phyloP scores from a whole-genome alignment of 805 yeast genomes.

The Hanseniaspora taiwanica region DNA sequence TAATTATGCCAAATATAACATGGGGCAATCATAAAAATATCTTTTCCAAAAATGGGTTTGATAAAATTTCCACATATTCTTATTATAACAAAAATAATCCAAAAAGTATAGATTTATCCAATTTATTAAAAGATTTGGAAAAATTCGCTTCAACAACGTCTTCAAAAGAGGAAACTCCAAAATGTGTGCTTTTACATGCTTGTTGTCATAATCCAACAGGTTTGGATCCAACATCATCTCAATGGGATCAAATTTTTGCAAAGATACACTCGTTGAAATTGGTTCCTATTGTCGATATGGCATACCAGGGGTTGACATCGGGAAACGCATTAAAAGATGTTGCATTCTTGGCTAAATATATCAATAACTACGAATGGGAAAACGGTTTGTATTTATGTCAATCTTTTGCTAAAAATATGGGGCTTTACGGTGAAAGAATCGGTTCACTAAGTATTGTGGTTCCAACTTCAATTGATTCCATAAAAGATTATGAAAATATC shows the following conservation, averaged over 20 bases:
- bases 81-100: constrained; percentile 63
- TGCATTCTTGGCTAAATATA: constrained; percentile 54
- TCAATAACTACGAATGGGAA: constrained; percentile 30
- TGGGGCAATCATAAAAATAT: constrained; percentile 94
- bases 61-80: constrained; percentile 55
- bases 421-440: constrained; percentile 94
- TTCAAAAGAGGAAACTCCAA: too few relatives aligned
- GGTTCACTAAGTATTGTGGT: constrained; percentile 79
- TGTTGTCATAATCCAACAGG: constrained; percentile 99
- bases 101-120: constrained; percentile 40
- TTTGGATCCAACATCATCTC: constrained; percentile 72
- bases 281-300: constrained; percentile 80
- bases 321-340: constrained; percentile 79
- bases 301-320: constrained; percentile 94
- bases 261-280: constrained; percentile 50
- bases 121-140: constrained; percentile 45
- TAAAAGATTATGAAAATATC: constrained; percentile 34
- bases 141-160: constrained; percentile 39
- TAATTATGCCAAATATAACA: constrained; percentile 77
- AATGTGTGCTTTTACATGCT: constrained; percentile 83
- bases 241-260: constrained; percentile 64
- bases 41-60: constrained; percentile 56
- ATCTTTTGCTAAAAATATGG: constrained; percentile 92
- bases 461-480: constrained; percentile 26
- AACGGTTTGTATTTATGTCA: constrained; percentile 71